phyloP scores from a whole-genome alignment of 805 yeast species.

The Yamadazyma olivae region DNA sequence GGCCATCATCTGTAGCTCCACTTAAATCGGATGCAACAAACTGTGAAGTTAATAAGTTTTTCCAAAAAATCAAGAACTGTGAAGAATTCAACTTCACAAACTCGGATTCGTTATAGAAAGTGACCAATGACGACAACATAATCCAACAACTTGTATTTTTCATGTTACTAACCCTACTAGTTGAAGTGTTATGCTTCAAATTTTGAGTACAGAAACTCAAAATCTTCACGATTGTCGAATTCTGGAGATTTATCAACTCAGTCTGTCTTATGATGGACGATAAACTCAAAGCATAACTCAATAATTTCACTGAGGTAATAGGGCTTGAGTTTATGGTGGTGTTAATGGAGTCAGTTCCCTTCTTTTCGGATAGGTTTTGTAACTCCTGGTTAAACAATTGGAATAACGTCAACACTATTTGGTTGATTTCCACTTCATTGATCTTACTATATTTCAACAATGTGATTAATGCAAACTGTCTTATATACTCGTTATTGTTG shows the following conservation, averaged over 20 bases:
- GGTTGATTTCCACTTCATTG: slow-evolving; percentile 34
- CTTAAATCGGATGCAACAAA: slow-evolving; percentile 23
- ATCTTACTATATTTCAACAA: slow-evolving; percentile 26
- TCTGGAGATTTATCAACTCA: slow-evolving; percentile 31
- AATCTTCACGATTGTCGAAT: slow-evolving; percentile 37
- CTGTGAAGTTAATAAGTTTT: slow-evolving; percentile 41
- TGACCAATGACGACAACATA: slow-evolving; percentile 37
- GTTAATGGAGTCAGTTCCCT: slow-evolving; percentile 6
- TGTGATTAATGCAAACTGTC: slow-evolving; percentile 33
- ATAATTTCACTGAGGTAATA: slow-evolving; percentile 17
- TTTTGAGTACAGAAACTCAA: slow-evolving; percentile 45
- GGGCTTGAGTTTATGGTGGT: slow-evolving; percentile 10
- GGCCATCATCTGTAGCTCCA: slow-evolving; percentile 15
- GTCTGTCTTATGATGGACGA: slow-evolving; percentile 35
- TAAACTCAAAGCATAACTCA: slow-evolving; percentile 34
- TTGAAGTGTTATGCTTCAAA: slow-evolving; percentile 33
- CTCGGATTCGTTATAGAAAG: slow-evolving; percentile 39
- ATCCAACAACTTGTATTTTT: slow-evolving; percentile 40
- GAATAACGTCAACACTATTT: slow-evolving; percentile 29
- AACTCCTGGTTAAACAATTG: slow-evolving; percentile 21
- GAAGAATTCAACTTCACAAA: slow-evolving; percentile 42
- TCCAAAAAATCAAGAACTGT: slow-evolving; percentile 44
- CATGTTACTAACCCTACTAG: slow-evolving; percentile 16
- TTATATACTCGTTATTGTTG: slow-evolving; percentile 30
- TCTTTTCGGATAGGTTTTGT: slow-evolving; percentile 5